Base-by-base conservation (phyloP, 768 basidiomycete species). In the Mycena epipterygia region DNA sequence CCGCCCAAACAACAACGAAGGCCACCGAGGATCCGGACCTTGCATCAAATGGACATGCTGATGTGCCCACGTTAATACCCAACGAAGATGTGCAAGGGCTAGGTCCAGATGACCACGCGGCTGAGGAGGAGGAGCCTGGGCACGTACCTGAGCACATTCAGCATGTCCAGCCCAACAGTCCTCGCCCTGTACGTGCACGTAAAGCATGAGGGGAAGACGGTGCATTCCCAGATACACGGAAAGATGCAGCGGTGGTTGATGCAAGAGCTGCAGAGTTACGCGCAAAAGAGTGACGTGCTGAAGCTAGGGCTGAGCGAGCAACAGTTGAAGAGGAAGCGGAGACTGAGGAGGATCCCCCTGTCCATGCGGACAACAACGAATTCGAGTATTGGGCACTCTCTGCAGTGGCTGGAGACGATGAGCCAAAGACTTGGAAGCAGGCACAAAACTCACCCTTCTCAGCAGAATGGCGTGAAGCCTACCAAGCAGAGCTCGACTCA, bases 381-480 rank as follows among this genome's bases (percentile, higher is more conserved):
- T 60, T 48, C n/a, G 59, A 60, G 59, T 60, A 60, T n/a, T 60
- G 59, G 59, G 59, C 59, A 0, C 35, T 60, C 2, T 23, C 30
- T n/a, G 59, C 59, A 25, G 25, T 30, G 7, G 44, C 14, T 11
- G 25, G 23, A 9, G 63, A 55, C 21, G 52, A 64, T 55, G 63
- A 64, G 52, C 63, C 63, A 16, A 64, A 64, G 63, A 64, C 63
- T 4, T 64, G 63, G 63, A 46, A 46, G 13, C 44, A 46, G n/a
- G 44, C 44, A 7, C 44, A 46, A 46, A 23, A 46, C 44, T 46
- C 44, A n/a, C 44, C n/a, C 7, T 46, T 46, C 23, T 46, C 44
- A 6, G 44, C 8, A 5, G 44, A 46, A 46, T 46, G 44, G 61
- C 27, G 61, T 12, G 23, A 25, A 9, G 61, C 61, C 2, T 62